Evolutionary conservation across 106 monocot species (phyloP).

Genomic region (Iris macrosiphon): DNA sequence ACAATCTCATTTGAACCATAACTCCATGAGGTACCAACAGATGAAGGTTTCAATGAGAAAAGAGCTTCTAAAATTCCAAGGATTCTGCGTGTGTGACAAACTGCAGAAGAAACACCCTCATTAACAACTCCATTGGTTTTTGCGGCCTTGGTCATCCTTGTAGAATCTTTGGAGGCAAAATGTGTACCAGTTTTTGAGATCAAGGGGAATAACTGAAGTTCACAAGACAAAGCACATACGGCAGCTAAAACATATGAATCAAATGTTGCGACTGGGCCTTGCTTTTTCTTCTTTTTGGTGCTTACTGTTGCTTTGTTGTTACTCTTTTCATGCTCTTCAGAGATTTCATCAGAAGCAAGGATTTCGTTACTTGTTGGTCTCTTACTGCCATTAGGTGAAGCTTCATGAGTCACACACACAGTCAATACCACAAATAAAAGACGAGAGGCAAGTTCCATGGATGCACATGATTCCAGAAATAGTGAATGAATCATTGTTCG

Average conservation of each 20-base stretch:
- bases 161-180: slow-evolving; percentile 30
- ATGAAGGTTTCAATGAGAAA: slow-evolving; percentile 94
- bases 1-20: slow-evolving; percentile 99
- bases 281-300: slow-evolving; percentile 48
- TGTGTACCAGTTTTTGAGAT: slow-evolving; percentile 51
- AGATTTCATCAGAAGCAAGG: slow-evolving; percentile 26
- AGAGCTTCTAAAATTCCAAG: slow-evolving; percentile 92
- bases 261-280: slow-evolving; percentile 91
- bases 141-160: slow-evolving; percentile 22
- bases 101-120: slow-evolving; percentile 53
- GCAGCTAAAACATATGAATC: slow-evolving; percentile 96
- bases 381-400: slow-evolving; percentile 83
- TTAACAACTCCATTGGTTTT: slow-evolving; percentile 38
- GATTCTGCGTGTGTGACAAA: slow-evolving; percentile 79
- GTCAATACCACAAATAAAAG: slow-evolving; percentile 91
- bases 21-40: slow-evolving; percentile 94
- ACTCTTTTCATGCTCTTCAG: slow-evolving; percentile 23
- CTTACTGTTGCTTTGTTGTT: slow-evolving; percentile 35
- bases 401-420: slow-evolving; percentile 87
- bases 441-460: slow-evolving; percentile 87
- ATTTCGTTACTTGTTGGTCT: slow-evolving; percentile 50
- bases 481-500: slow-evolving; percentile 94
- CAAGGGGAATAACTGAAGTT: slow-evolving; percentile 90
- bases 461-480: slow-evolving; percentile 91
- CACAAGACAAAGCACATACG: slow-evolving; percentile 91